These are phyloP conservation scores for Penicillium griseofulvum DNA, from an alignment of 2,329 filamentous ascomycete genomes.

Conservation along the genomic window DNA sequence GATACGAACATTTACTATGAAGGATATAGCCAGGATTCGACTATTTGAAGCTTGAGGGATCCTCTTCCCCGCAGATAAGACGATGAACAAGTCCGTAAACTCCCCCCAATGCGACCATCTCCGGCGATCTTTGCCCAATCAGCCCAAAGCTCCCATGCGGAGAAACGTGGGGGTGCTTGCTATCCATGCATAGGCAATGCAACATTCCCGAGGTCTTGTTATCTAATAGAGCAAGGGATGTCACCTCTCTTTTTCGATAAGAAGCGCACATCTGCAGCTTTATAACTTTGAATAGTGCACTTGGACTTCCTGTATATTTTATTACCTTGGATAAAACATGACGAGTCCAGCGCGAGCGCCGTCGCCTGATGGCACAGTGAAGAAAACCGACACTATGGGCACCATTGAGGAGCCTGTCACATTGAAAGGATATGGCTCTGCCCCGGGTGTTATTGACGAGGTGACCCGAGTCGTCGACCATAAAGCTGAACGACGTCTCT, in stretches of 20 bases:
- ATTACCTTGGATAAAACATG: slow-evolving; percentile 3
- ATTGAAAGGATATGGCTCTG: slow-evolving; percentile 19
- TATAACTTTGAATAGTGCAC: neutral
- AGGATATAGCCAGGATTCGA: neutral
- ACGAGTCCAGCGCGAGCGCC: neutral
- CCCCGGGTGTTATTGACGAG: slow-evolving; percentile 24
- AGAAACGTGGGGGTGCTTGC: slow-evolving; percentile 26
- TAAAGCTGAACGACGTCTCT: slow-evolving; percentile 49
- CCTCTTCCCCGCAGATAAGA: slow-evolving; percentile 1
- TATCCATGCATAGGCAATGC: slow-evolving; percentile 13
- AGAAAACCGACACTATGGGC: slow-evolving; percentile 14
- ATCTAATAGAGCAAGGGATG: slow-evolving; percentile 20
- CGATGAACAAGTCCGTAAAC: neutral
- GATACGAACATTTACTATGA: neutral
- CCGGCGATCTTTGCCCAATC: slow-evolving; percentile 13
- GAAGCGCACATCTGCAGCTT: neutral
- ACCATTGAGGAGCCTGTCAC: slow-evolving; percentile 19
- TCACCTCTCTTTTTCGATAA: slow-evolving; percentile 11
- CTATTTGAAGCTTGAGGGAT: neutral
- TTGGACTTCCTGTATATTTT: neutral
- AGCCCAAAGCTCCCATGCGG: slow-evolving; percentile 14
- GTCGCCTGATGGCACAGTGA: slow-evolving; percentile 15
- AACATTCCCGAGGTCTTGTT: slow-evolving; percentile 16
- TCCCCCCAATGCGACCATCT: slow-evolving; percentile 16
- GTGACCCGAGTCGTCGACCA: slow-evolving; percentile 42